Base-by-base conservation (phyloP, 2,329 filamentous ascomycete genomes). In the Paramyrothecium sp. region DNA sequence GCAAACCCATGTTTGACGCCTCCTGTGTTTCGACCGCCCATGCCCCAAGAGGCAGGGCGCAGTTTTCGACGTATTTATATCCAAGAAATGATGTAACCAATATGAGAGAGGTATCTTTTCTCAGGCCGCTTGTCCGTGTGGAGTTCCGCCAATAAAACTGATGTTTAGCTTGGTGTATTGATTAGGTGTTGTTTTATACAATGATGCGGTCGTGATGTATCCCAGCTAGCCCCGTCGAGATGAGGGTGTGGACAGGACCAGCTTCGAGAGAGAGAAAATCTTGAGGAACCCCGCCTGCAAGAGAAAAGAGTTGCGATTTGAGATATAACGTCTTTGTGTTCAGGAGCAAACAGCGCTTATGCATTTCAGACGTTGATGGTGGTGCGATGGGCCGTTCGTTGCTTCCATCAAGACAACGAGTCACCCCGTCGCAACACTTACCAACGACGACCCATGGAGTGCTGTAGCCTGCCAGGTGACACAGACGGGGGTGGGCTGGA, bases 401-500 rank as follows among this genome's bases (percentile, higher is more conserved):
- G 60, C 26, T 68, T 59, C 64, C 61, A 48, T 63, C 60, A 65
- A 71, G 73, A 69, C 71, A 30, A 65, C 69, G 66, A 67, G 52
- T 56, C 58, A 61, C 59, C 57, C 53, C 57, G 19, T 21, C 30
- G 47, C 57, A 41, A 55, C 47, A 54, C 58, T 73, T 85, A 86
- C 83, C 83, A 86, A 63, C 81, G 79, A 61, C 80, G 77, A 57
- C 73, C 74, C 61, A 84, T 75, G 55, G 73, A 66, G 67, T 84
- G 81, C 69, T 84, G 83, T 79, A 88, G 82, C 71, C 84, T 80
- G 70, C 79, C 79, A 60, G 86, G 86, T 49, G 85, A 88, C 49
- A 87, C 82, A 59, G 85, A 88, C 47, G 89, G 89, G 23, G 94
- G 92, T 65, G 94, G 94, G 79, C 92, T 96, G 56, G 92, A 88